Evolutionary conservation across 345 rosid species (phyloP), one percentile per base, ranked within the genome.

Genomic region (Heritiera littoralis): DNA sequence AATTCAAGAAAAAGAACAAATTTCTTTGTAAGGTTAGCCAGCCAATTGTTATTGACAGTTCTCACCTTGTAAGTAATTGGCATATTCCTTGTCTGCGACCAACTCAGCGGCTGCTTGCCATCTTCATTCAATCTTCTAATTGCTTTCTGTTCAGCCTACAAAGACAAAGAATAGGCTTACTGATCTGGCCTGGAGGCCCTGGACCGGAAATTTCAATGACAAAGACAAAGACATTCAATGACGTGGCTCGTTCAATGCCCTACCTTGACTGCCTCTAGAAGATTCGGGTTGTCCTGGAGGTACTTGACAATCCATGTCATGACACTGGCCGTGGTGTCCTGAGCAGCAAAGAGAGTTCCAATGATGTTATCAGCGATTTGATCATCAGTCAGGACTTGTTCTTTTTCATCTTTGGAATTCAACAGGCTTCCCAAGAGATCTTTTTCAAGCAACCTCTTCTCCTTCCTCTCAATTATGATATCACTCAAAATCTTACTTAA

Each of bases 231-330:
- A 35, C 38, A 35, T 1, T 3, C 3, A 5, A 68, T n/a, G 58
- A 17, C 64, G 66, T 74, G 76, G 75, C 71, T 41, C 49, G 38
- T 64, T 56, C 45, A 11, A 43, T 32, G 55, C 40, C 80, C 3
- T 85, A 92, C 97, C 97, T 87, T 92, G n/a, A 92, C 88, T 72
- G 85, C 87, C 86, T 88, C 90, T 28, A 90, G 94, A 84, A 89
- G 87, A 73, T 88, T 85, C 55, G 84, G 91, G 80, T 89, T 88
- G 77, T 87, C 97, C 76, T 89, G 94, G 77, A 92, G 93, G 82
- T 88, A 89, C 84, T 90, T 92, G 84, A 88, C 87, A 81, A 86
- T 87, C 97, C 97, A 92, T n/a, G 97, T 90, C 91, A 90, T 78
- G 85, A 81, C 87, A 67, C 93, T 90, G 7, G 97, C 94, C 0